Base-by-base conservation (phyloP, 2,329 filamentous ascomycete species). In the Diaporthe citrichinensis region DNA sequence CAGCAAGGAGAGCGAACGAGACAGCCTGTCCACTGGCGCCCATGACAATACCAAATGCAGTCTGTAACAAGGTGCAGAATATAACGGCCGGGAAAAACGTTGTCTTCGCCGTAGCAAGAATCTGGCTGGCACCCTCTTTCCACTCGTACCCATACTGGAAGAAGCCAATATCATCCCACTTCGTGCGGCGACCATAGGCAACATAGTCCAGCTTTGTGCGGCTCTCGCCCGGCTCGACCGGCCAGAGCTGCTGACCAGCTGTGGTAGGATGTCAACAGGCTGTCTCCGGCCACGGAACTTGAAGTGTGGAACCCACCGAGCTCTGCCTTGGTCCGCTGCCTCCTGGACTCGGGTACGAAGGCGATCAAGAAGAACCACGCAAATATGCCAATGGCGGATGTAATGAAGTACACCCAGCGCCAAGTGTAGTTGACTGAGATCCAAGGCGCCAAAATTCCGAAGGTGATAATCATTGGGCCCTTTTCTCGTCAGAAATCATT, bases 371-470 rank as follows among this genome's bases (percentile, higher is more conserved):
- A 72, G 12, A 84, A 51, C 83, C 83, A 85, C 1, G 83, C 81
- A 1, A 81, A 59, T 15, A 82, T 75, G 2, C 81, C 82, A 7
- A 80, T 74, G 8, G 78, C 79, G 0, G 82, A 82, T 4, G 82
- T 82, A 51, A 83, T 80, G 55, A 77, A 82, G 77, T 85, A 85
- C 25, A 85, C 76, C 79, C 78, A 83, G 36, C 84, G 80, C 84
- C 83, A 84, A 53, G 78, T 80, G 20, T 80, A 77, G 28, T 80
- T 78, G 5, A 80, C 80, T 1, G 81, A 82, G 28, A 84, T 79
- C 53, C 79, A 79, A 2, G 81, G 83, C 14, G 78, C 79, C 1
- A 78, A 77, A 1, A 81, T 80, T 28, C 80, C 81, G 10, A 83
- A 77, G 2, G 75, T 79, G 2, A 82, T 81, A 57, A 82, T 80